Evolutionary conservation across 2,329 filamentous ascomycete genomes (phyloP).

Genomic region (Pseudocercospora macadamiae): DNA sequence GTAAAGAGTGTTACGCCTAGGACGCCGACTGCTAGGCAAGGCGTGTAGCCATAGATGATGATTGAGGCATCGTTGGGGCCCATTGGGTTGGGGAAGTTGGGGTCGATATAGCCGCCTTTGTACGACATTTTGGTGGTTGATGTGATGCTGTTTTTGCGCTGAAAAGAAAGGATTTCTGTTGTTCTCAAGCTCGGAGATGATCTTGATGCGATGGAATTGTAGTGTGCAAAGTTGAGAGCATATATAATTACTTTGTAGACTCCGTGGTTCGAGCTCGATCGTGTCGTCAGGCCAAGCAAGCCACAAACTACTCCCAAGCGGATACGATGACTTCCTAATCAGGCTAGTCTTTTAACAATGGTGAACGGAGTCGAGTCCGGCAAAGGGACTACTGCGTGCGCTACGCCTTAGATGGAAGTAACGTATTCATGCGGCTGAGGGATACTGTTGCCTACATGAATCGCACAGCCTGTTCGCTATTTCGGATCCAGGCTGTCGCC

Average conservation of each 20-base stretch:
- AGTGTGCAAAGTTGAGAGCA: neutral
- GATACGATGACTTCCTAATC: neutral
- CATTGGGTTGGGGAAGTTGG: constrained; percentile 55
- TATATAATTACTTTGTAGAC: neutral
- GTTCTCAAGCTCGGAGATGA: neutral
- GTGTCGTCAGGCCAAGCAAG: neutral
- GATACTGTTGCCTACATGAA: too few species aligned
- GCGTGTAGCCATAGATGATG: constrained; percentile 57
- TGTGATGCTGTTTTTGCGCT: too few species aligned
- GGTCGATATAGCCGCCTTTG: constrained; percentile 51
- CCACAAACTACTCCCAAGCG: neutral
- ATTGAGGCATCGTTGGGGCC: constrained; percentile 52
- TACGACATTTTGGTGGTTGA: neutral
- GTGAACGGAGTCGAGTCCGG: neutral
- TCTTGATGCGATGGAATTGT: neutral
- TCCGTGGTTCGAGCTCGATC: neutral
- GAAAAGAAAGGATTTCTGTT: neutral
- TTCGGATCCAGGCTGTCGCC: too few species aligned
- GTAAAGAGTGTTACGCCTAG: constrained; percentile 51
- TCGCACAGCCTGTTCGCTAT: too few species aligned
- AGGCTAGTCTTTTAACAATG: neutral
- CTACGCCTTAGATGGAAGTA: too few species aligned
- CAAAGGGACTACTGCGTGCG: too few species aligned
- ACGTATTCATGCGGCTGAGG: too few species aligned
- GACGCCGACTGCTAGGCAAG: constrained; percentile 49